Evolutionary conservation across 805 yeast species (phyloP).

Genomic region (Candida germanica): DNA sequence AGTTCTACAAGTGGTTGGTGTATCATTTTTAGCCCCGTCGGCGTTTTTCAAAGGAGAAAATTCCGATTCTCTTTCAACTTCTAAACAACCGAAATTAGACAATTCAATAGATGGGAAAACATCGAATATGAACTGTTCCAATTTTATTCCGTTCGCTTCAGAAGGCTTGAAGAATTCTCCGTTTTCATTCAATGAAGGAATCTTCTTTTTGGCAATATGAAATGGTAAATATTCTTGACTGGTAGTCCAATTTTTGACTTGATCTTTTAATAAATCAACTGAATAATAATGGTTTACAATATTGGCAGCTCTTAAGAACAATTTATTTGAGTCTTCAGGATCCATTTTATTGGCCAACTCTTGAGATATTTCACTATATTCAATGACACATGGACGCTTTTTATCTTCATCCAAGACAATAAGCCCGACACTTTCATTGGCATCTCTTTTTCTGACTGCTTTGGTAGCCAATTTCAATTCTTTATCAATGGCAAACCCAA

Average conservation of each 20-base stretch:
- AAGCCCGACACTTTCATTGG: constrained; percentile 86
- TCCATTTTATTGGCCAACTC: constrained; percentile 70
- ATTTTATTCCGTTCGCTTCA: constrained; percentile 84
- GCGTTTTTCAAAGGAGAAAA: constrained; percentile 95
- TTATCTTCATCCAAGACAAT: constrained; percentile 65
- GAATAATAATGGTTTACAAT: constrained; percentile 96
- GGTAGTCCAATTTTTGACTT: constrained; percentile 67
- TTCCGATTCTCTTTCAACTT: constrained; percentile 81
- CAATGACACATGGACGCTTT: constrained; percentile 82
- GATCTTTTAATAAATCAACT: constrained; percentile 59
- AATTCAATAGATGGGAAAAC: constrained; percentile 80
- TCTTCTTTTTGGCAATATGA: constrained; percentile 92
- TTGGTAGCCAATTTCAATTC: constrained; percentile 80
- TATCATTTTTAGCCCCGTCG: constrained; percentile 75
- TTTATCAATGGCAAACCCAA: constrained; percentile 78
- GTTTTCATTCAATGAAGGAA: constrained; percentile 51
- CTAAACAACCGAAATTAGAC: constrained; percentile 80
- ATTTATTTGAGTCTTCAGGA: constrained; percentile 45
- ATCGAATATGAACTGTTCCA: constrained; percentile 96
- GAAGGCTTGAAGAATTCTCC: constrained; percentile 55
- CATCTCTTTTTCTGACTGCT: constrained; percentile 88
- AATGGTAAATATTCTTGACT: constrained; percentile 74
- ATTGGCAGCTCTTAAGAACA: constrained; percentile 88
- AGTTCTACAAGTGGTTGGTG: constrained; percentile 74
- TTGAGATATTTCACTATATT: constrained; percentile 82